Evolutionary conservation across 805 yeast genomes (phyloP).

Genomic region (Starmera amethionina): DNA sequence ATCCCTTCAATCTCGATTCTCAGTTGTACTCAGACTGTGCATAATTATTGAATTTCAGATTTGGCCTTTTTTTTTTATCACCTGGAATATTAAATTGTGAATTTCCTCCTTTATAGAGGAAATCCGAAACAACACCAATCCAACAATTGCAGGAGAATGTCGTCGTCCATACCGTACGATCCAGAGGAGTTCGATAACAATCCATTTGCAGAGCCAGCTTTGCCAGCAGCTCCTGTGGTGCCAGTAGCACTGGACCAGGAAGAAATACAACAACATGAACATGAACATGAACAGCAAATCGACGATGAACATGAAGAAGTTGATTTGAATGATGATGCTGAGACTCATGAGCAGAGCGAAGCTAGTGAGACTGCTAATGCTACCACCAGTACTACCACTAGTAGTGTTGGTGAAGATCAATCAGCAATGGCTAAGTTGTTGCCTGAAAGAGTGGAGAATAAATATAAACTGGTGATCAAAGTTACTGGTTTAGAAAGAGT

Average conservation of each 20-base stretch:
- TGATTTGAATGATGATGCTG: constrained; percentile 1
- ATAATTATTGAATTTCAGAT: not conserved
- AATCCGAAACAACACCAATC: not conserved
- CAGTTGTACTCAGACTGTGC: not conserved
- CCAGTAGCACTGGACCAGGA: constrained; percentile 6
- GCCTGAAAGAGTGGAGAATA: constrained; percentile 7
- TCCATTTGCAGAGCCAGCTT: constrained; percentile 44
- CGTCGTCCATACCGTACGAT: constrained; percentile 35
- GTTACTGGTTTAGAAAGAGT: constrained; percentile 65
- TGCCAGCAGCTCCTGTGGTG: constrained; percentile 9
- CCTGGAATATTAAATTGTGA: not conserved
- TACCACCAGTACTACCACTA: too few species aligned
- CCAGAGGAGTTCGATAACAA: constrained; percentile 53
- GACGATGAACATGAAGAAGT: not conserved
- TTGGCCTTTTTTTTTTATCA: too few species aligned
- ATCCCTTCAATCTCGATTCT: not conserved
- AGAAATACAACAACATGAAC: constrained; percentile 2
- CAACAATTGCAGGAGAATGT: constrained; percentile 18
- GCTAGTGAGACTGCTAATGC: not conserved
- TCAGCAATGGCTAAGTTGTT: constrained; percentile 2
- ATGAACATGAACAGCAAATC: constrained; percentile 1
- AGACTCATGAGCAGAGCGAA: not conserved
- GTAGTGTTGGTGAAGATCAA: too few species aligned
- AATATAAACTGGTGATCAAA: constrained; percentile 38
- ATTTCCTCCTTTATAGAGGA: not conserved